Evolutionary conservation across 805 yeast genomes (phyloP), one percentile per base, ranked within the genome.

Genomic region (Pichia cephalocereana): DNA sequence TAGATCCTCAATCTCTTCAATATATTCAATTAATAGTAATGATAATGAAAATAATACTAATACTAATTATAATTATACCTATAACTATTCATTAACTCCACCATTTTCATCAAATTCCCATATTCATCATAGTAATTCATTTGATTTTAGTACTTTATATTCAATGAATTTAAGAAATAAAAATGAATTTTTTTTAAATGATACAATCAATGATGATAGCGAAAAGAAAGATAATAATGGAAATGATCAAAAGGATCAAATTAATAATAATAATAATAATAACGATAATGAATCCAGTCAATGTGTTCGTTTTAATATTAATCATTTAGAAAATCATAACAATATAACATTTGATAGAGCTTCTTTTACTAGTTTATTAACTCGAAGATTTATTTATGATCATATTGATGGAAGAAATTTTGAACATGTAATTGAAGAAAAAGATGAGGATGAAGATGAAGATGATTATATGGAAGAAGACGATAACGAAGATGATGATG

Each of bases 1-100:
- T n/a, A 45, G 48, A 39, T 52, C 57, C 10, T 54, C 55, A 15
- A 51, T 57, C 28, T 49, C 55, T n/a, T 45, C 52, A 11, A 54
- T 54, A 31, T 52, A 55, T 41, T 26, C 23, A 40, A n/a, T 26
- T 27, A 28, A 19, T 19, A 19, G 23, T 19, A 19, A 40, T 40
- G 30, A n/a, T 40, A 26, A 12, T 40, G n/a, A 17, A 10, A 28
- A 15, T 17, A 1, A 14, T n/a, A n/a, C n/a, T n/a, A n/a, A n/a
- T n/a, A n/a, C n/a, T 18, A 18, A 19, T 15, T 27, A 27, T 17
- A 28, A 40, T 30, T 40, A 23, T 26, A 14, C 41, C 10, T 15
- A 34, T 38, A 23, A 23, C 1, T 23, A 23, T 23, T 10, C 26
- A 37, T n/a, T 37, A 37, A 15, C 23, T 8, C 18, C 38, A 17